Evolutionary conservation across 2,329 filamentous ascomycete species (phyloP).

Genomic region (Alternaria novae-zelandiae): DNA sequence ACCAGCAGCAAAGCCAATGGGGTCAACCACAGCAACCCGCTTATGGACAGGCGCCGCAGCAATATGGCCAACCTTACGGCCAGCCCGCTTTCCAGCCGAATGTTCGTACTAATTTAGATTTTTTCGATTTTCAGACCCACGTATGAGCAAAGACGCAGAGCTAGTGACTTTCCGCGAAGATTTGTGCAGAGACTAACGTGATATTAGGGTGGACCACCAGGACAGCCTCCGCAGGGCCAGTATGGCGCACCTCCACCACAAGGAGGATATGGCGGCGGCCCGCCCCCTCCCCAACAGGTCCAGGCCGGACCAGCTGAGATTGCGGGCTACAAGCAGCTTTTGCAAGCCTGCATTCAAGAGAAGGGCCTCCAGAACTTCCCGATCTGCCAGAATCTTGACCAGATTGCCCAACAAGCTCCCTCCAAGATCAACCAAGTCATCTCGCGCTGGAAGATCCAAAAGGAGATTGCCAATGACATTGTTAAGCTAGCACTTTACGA

Average conservation of each 20-base stretch:
- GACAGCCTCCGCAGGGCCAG: slow-evolving; percentile 44
- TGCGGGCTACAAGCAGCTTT: slow-evolving; percentile 62
- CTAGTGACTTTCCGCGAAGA: slow-evolving; percentile 1
- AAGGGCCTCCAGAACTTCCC: slow-evolving; percentile 65
- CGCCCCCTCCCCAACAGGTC: slow-evolving; percentile 43
- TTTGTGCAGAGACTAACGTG: slow-evolving; percentile 17
- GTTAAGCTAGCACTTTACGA: slow-evolving; percentile 69
- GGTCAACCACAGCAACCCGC: slow-evolving; percentile 25
- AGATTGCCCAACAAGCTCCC: slow-evolving; percentile 58
- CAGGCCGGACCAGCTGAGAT: slow-evolving; percentile 59
- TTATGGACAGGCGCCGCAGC: slow-evolving; percentile 40
- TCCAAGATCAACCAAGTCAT: slow-evolving; percentile 62
- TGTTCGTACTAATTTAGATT: slow-evolving; percentile 25
- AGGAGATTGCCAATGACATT: slow-evolving; percentile 68
- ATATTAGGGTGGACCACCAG: slow-evolving; percentile 30
- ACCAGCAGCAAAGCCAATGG: slow-evolving; percentile 34
- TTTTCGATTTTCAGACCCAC: not conserved
- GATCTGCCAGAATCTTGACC: slow-evolving; percentile 57
- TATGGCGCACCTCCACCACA: slow-evolving; percentile 40
- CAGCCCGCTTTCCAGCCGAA: slow-evolving; percentile 26
- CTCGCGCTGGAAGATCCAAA: slow-evolving; percentile 62
- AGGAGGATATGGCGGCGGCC: slow-evolving; percentile 42
- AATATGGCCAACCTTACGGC: slow-evolving; percentile 44
- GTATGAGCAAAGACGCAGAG: slow-evolving; percentile 24
- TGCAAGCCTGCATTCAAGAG: slow-evolving; percentile 65